These are phyloP conservation scores for Cercospora janseana DNA, from an alignment of 2,329 filamentous ascomycete species.

Conservation along the genomic window DNA sequence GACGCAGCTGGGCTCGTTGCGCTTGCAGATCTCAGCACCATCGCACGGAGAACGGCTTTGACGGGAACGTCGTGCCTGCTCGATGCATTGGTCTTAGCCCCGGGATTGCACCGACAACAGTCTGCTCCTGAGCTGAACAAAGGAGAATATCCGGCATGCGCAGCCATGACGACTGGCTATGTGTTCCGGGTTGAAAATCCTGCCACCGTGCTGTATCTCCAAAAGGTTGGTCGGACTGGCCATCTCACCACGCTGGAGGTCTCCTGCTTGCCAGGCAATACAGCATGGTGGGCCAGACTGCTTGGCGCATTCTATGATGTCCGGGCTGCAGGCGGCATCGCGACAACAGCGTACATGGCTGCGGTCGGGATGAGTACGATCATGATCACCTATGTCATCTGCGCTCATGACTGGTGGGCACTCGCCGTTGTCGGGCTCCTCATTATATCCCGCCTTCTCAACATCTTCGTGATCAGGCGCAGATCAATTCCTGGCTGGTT, in stretches of 20 bases:
- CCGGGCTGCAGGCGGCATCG: not conserved
- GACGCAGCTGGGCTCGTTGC: conserved; percentile 55
- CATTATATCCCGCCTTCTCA: conserved; percentile 55
- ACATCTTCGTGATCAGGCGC: conserved; percentile 57
- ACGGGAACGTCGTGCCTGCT: conserved; percentile 57
- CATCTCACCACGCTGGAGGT: conserved; percentile 33
- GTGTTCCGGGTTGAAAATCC: conserved; percentile 50
- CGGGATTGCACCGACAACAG: conserved; percentile 62
- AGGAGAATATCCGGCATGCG: conserved; percentile 44
- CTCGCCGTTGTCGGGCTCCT: conserved; percentile 50
- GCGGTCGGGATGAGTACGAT: too few relatives aligned
- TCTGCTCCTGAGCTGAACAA: conserved; percentile 47
- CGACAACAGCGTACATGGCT: conserved; percentile 12
- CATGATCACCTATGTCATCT: conserved; percentile 12
- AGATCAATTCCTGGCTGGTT: conserved; percentile 43
- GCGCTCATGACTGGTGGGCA: conserved; percentile 44
- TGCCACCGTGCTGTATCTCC: conserved; percentile 55
- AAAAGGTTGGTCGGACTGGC: conserved; percentile 32
- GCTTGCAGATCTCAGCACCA: conserved; percentile 58
- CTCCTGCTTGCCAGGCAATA: not conserved
- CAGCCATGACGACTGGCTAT: conserved; percentile 46
- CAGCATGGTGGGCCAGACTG: not conserved
- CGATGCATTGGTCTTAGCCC: conserved; percentile 58
- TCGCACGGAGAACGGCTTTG: conserved; percentile 57
- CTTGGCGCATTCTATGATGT: conserved; percentile 4